Conservation (phyloP, 2,329 filamentous ascomycete genomes). For the Penicillium sp. region DNA sequence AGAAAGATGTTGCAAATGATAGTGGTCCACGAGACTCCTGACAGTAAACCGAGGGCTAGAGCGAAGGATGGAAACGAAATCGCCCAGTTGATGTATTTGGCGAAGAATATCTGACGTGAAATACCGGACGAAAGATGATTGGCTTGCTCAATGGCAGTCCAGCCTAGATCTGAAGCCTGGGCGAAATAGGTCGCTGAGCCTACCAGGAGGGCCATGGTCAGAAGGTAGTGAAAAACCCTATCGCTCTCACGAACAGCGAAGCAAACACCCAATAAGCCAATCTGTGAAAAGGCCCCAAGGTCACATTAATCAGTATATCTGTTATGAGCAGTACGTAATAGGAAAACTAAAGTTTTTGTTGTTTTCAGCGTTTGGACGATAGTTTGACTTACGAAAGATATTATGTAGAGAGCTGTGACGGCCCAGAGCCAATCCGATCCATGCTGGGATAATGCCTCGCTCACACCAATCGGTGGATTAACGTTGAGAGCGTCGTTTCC, state of each 20-base stretch:
- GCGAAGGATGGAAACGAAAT: constrained; percentile 47
- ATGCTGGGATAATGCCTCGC: constrained; percentile 38
- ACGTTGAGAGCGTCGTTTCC: constrained; percentile 46
- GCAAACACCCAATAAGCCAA: constrained; percentile 40
- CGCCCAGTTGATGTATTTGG: constrained; percentile 55
- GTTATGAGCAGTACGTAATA: not conserved
- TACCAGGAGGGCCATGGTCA: constrained; percentile 48
- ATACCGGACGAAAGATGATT: constrained; percentile 27
- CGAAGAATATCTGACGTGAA: constrained; percentile 52
- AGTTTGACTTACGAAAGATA: constrained; percentile 42
- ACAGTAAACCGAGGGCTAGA: constrained; percentile 49
- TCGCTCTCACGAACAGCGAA: constrained; percentile 46
- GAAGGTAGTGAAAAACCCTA: constrained; percentile 56
- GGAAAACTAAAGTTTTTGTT: not conserved
- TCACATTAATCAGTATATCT: not conserved
- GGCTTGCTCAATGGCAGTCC: constrained; percentile 35
- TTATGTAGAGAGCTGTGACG: constrained; percentile 47
- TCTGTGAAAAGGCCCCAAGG: constrained; percentile 29
- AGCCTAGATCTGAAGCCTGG: constrained; percentile 52
- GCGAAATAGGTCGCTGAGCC: constrained; percentile 52
- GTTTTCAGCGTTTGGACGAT: not conserved
- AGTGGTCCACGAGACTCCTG: constrained; percentile 54
- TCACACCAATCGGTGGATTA: constrained; percentile 43
- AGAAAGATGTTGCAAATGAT: constrained; percentile 51
- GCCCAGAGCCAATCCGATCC: constrained; percentile 57